Base-by-base conservation (phyloP, 768 basidiomycete species). In the Naganishia vishniacii region DNA sequence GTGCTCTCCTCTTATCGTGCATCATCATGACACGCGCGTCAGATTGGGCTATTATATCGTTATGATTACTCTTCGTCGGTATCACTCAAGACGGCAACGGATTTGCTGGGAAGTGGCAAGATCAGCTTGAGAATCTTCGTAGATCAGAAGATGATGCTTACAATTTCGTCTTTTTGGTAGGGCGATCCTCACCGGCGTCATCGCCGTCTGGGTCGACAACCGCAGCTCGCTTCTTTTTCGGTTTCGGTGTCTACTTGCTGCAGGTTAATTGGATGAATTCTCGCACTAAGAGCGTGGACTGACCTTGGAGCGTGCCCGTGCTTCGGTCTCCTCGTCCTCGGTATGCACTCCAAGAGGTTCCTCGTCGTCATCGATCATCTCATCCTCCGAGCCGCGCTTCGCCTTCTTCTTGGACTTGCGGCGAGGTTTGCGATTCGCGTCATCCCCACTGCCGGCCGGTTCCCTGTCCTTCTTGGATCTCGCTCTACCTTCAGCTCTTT, bases 341-440 rank as follows among this genome's bases (percentile, higher is more conserved):
- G 63, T 60, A 31, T 40, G 34, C 59, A 62, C 48, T 23, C 45
- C 61, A 32, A 60, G 31, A 34, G 29, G 56, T 37, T 62, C 67
- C 23, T 66, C 65, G 16, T 44, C 48, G 18, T 82, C 79, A 87
- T 90, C 81, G 88, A 91, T 44, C 82, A 74, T 40, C 79, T 75
- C 68, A 80, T 80, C 81, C 82, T 65, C 34, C 31, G 59, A 28
- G 56, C 68, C 68, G 45, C 66, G 67, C 42, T 68, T 65, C 45
- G 63, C 68, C 28, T 59, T 37, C 32, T 69, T 68, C 4, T 67
- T 68, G 4, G 62, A 51, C 29, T 64, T 67, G 13, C 62, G 58
- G 26, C 64, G 63, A 23, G 70, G 49, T 67, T 73, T 51, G 37
- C 62, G 48, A 41, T 72, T 51, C 70, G 69, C 23, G 62, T 64